Base-by-base conservation (phyloP, 129 eudicot genomes). In the Deinandra increscens region DNA sequence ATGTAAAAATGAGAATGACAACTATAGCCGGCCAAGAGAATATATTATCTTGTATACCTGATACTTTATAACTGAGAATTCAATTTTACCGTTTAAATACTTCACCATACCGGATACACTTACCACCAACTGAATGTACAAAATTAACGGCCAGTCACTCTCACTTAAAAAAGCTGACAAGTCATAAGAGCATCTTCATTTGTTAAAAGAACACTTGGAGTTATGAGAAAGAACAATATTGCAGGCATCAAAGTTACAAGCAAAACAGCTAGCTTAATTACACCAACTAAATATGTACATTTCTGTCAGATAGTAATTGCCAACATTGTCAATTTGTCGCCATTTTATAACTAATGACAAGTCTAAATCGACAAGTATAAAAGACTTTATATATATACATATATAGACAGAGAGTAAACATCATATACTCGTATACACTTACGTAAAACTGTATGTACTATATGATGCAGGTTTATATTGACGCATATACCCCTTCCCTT, bases 191-290 rank as follows among this genome's bases (percentile, higher is more conserved):
- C 65, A 64, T 64, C 34, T 51, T 55, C 31, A 26, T 26, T 26
- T 26, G 31, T 26, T 26, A 26, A 26, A 26, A 26, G 1, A 60
- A 15, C 20, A 74, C 50, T 26, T 58, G 59, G 9, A 59, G 10
- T 15, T 11, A 58, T 42, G 10, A 29, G 9, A 22, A 23, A 55
- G 7, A 5, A 41, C 56, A 8, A 10, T 26, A 49, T 11, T 50
- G 56, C 20, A 53, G 70, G 36, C 71, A 38, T 50, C 60, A 72
- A 45, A 60, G 37, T 72, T 60, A 72, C 61, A 38, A 12, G 45
- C 75, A 72, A 60, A 72, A 45, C 48, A 60, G 76, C 68, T 34
- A 54, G 36, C 60, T 1, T 26, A 26, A 26, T 55, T 18, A 9
- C 45, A n/a, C 13, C 12, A 15, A 4, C 53, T 54, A 37, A 41